Evolutionary conservation across 306 rosid species (phyloP), one percentile per base, ranked within the genome.

Genomic region (Vigna angularis): DNA sequence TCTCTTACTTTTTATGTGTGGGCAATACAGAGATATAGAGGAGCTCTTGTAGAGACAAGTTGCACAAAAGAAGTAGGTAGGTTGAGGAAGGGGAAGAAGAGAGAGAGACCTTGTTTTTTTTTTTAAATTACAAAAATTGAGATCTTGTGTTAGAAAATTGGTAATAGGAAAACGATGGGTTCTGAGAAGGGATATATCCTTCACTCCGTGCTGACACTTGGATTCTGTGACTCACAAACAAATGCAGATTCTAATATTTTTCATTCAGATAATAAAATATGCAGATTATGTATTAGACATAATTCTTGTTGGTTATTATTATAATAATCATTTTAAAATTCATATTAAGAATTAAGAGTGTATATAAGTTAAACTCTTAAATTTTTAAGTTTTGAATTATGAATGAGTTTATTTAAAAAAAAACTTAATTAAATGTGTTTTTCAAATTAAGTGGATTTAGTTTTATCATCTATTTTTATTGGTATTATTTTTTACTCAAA

Each of bases 1-100:
- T 24, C 51, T 78, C 82, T 10, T 64, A 26, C 75, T 72, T 67
- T 68, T 50, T 30, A 32, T 1, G 62, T 5, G 73, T 44, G 59
- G 52, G 20, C 73, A 68, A 66, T 74, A 59, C 12, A 13, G 50
- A 51, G 17, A 24, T 26, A 58, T 3, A 12, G 66, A 57, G 2
- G 5, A 49, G 53, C 1, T 22, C 4, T 5, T 56, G 16, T 20
- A 22, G 38, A 26, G 17, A 3, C 36, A 26, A 58, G 38, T 58
- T 28, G 66, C 40, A 28, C 10, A 40, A 7, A 7, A 17, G 70
- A 22, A 62, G 80, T 11, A 47, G 20, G 24, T 61, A 32, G 20
- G 16, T 45, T 15, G 24, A 36, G 30, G 18, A 6, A 32, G 34
- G 4, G 14, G 49, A 55, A 66, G 78, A 42, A 15, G 12, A 82